Evolutionary conservation across 345 rosid genomes (phyloP).

Genomic region (Eucalyptus cloeziana): DNA sequence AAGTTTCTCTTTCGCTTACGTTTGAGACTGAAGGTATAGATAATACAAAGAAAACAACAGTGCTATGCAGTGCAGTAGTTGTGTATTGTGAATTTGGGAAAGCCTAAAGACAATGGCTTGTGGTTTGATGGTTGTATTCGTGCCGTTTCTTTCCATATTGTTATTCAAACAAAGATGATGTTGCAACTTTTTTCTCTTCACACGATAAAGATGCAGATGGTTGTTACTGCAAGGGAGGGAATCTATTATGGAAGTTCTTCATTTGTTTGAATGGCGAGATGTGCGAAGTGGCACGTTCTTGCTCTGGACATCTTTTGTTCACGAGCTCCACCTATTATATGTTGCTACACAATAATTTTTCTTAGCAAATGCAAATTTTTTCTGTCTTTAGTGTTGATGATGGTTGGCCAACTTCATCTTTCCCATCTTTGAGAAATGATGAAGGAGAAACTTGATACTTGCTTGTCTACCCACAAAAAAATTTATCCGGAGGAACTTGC

Average conservation of each 20-base stretch:
- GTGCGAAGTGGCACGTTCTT: background rate
- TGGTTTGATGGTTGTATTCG: background rate
- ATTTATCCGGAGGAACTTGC: background rate
- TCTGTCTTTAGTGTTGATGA: background rate
- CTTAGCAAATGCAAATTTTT: background rate
- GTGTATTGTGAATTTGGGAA: too few species aligned
- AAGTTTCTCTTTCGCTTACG: background rate
- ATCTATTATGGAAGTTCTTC: background rate
- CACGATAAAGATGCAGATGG: fast-evolving
- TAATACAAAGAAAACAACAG: too few species aligned
- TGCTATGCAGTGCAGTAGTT: too few species aligned
- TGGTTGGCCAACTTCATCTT: background rate
- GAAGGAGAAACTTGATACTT: too few species aligned
- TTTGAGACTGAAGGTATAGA: too few species aligned
- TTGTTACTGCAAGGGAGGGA: background rate
- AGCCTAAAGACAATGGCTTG: too few species aligned
- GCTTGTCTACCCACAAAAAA: background rate
- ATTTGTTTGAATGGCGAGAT: background rate
- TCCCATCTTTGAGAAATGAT: background rate
- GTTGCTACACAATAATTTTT: background rate
- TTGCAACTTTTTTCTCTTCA: background rate
- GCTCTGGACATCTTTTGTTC: background rate
- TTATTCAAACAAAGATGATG: background rate
- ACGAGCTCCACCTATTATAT: background rate
- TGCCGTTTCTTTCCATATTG: background rate